Evolutionary conservation across 768 basidiomycete genomes (phyloP), one percentile per base, ranked within the genome.

Genomic region (Candolleomyces efflorescens): DNA sequence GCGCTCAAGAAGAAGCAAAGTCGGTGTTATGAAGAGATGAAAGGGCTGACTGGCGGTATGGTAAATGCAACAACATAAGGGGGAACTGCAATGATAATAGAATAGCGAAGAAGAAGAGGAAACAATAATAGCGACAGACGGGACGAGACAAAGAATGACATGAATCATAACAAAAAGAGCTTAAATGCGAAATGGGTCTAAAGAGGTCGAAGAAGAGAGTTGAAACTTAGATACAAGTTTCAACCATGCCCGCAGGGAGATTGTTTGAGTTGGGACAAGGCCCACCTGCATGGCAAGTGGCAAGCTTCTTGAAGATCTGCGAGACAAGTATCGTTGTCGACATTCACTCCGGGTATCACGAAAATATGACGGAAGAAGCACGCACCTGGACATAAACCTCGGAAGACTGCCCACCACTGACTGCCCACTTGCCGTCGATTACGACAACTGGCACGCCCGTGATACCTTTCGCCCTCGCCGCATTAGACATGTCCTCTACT

Each of bases 361-460:
- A 32, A 32, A 32, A 26, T 47, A 38, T 43, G 13, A 39, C 38
- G 22, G n/a, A 27, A 6, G 9, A 44, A 48, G 4, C 17, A 64
- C 78, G 63, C 58, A 86, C 89, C 77, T 86, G 83, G 32, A 85
- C 73, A 65, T 83, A 91, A 2, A 85, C 83, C 43, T 89, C 88
- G 45, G 84, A 78, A 3, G 82, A 81, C 69, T 91, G 90, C 10
- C 85, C 85, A 9, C 90, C 90, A 51, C 81, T 84, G 24, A 91
- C 79, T 5, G 85, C 88, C 85, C 87, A 92, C 66, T 85, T 86
- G 12, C 83, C 81, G 67, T 91, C 84, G 62, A 92, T 86, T 64
- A 92, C 82, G 24, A 84, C 86, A 75, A 90, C 83, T 7, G 91
- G 91, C 3, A 93, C 89, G 39, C 90, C 90, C 5, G 82, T 84